Evolutionary conservation across 78 protist species (phyloP).

Genomic region (Cyanophora paradoxa): DNA sequence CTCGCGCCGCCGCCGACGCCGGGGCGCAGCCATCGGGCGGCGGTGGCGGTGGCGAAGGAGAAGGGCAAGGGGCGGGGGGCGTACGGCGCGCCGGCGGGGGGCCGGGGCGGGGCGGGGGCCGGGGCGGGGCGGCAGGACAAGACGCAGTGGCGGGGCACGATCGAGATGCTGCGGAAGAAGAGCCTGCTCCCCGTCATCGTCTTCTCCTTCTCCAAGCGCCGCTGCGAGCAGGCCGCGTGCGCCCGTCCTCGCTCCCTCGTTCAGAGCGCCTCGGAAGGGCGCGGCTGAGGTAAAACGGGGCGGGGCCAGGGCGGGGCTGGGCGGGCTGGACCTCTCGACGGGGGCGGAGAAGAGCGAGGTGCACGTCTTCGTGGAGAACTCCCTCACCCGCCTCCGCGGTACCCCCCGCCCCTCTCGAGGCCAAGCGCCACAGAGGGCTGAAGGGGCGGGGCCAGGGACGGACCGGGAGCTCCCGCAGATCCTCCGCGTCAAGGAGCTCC

Average conservation of each 20-base stretch:
- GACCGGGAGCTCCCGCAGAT: conserved; percentile 67
- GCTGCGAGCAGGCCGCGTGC: conserved; percentile 66
- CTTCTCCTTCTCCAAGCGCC: too few species aligned
- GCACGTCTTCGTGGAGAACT: conserved; percentile 38
- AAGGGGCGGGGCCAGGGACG: neutral
- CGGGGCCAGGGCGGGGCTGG: too few species aligned
- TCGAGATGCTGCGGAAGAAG: conserved; percentile 40
- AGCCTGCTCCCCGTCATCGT: conserved; percentile 55
- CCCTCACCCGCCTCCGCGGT: conserved; percentile 49
- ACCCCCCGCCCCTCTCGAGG: conserved; percentile 3
- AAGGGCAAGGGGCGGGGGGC: too few species aligned
- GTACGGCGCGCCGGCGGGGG: too few species aligned
- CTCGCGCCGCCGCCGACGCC: too few species aligned
- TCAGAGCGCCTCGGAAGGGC: too few species aligned
- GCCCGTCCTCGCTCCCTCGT: too few species aligned
- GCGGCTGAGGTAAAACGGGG: too few species aligned
- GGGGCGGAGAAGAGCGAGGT: conserved; percentile 55
- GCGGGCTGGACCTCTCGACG: conserved; percentile 57
- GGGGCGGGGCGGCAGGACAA: too few species aligned
- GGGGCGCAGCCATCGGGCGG: neutral
- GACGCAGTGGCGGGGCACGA: conserved; percentile 50
- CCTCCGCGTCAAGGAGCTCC: conserved; percentile 26
- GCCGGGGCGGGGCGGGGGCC: too few species aligned
- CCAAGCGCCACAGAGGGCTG: neutral
- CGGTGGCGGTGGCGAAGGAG: neutral